A percentile compares a stretch with the other conserved stretches of the same genome.
Evolutionary conservation across 2,329 filamentous ascomycete species (phyloP).

Genomic region (Neonectria ditissima): DNA sequence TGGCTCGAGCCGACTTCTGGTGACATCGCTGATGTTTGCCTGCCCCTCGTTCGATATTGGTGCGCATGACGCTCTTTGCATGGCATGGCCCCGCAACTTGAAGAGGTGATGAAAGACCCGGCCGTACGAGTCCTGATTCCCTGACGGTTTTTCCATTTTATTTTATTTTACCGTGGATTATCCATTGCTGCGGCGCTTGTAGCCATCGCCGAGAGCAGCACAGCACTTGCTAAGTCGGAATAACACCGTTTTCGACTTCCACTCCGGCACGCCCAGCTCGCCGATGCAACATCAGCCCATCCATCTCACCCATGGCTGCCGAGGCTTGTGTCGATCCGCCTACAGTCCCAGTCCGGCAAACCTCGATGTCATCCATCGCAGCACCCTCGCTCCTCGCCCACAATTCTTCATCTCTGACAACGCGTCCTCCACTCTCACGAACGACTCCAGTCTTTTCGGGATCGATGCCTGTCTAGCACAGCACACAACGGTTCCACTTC

Average conservation of each 20-base stretch:
- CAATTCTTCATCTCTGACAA: conserved; percentile 66
- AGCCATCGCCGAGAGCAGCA: neutral
- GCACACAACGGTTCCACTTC: conserved; percentile 58
- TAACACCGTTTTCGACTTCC: neutral
- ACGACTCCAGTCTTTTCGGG: conserved; percentile 54
- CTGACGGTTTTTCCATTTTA: neutral
- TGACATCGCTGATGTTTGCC: neutral
- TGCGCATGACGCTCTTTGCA: neutral
- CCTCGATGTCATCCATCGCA: conserved; percentile 68
- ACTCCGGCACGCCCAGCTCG: neutral
- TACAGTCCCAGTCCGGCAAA: conserved; percentile 68
- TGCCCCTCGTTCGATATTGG: neutral
- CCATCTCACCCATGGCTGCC: neutral
- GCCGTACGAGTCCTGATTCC: neutral
- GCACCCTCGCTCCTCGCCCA: conserved; percentile 67
- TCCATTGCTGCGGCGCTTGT: neutral
- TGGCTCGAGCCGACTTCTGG: neutral
- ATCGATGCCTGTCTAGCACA: conserved; percentile 60
- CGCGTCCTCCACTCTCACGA: conserved; percentile 61
- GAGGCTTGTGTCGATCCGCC: conserved; percentile 31
- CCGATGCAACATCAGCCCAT: neutral
- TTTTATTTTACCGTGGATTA: no score
- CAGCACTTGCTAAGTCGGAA: neutral
- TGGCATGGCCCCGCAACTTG: neutral
- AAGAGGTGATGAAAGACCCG: neutral